Percentiles rank a stretch among this genome's conserved stretches.
These are phyloP conservation scores for Saccharata proteae DNA, from an alignment of 2,329 filamentous ascomycete genomes.

Conservation along the genomic window DNA sequence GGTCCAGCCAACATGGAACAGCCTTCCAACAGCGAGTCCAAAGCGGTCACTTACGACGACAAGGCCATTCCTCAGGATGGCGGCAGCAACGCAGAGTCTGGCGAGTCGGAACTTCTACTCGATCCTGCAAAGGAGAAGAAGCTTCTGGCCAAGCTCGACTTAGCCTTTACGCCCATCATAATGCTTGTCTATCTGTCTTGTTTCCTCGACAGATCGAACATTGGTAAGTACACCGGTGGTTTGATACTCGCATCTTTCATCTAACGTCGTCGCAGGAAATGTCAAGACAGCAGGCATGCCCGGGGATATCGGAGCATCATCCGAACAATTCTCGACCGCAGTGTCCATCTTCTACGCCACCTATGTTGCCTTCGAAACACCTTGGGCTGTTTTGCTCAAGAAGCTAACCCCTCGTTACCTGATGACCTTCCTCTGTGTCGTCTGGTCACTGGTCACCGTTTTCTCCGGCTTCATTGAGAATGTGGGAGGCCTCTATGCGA, in stretches of 20 bases:
- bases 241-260: background rate
- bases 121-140: slow-evolving; percentile 35
- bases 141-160: slow-evolving; percentile 37
- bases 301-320: slow-evolving; percentile 30
- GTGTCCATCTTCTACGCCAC: slow-evolving; percentile 42
- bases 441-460: slow-evolving; percentile 39
- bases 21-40: slow-evolving; percentile 2
- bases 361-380: slow-evolving; percentile 38
- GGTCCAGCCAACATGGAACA: slow-evolving; percentile 2
- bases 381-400: slow-evolving; percentile 37
- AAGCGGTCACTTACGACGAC: slow-evolving; percentile 6
- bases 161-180: slow-evolving; percentile 39
- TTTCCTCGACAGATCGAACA: slow-evolving; percentile 44
- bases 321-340: slow-evolving; percentile 33
- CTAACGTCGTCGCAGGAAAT: slow-evolving; percentile 25
- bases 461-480: slow-evolving; percentile 35
- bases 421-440: slow-evolving; percentile 27
- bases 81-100: slow-evolving; percentile 7
- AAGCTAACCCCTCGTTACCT: slow-evolving; percentile 29
- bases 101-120: slow-evolving; percentile 15
- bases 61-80: slow-evolving; percentile 10
- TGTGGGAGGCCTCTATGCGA: slow-evolving; percentile 29
- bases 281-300: slow-evolving; percentile 37
- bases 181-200: slow-evolving; percentile 44
- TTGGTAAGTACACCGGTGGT: slow-evolving; percentile 22